Evolutionary conservation across 306 rosid species (phyloP).

Genomic region (Ammopiptanthus mongolicus): DNA sequence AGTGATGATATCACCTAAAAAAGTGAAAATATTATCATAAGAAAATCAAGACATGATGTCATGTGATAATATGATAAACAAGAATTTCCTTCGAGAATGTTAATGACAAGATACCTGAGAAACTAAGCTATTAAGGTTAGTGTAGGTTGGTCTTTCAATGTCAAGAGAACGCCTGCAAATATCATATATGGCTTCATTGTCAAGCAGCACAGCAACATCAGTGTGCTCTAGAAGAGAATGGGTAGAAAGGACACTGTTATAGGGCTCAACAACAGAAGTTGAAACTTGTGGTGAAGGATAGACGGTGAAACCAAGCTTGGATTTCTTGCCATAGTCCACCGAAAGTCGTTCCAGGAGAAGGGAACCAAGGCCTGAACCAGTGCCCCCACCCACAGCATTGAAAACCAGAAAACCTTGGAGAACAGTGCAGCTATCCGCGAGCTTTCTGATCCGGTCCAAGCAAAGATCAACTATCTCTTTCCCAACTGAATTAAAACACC

Average conservation of each 20-base stretch:
- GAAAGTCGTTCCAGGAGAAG: slow-evolving; percentile 74
- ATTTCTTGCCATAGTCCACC: slow-evolving; percentile 76
- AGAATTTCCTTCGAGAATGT: background rate
- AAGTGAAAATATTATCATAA: background rate
- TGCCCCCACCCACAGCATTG: slow-evolving; percentile 86
- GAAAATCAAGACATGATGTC: background rate
- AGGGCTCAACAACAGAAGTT: slow-evolving; percentile 84
- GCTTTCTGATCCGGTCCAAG: slow-evolving; percentile 73
- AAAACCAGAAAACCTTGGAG: slow-evolving; percentile 81
- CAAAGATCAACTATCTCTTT: slow-evolving; percentile 83
- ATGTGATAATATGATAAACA: background rate
- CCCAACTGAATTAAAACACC: slow-evolving; percentile 46
- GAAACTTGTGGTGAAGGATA: slow-evolving; percentile 86
- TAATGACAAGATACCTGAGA: slow-evolving; percentile 45
- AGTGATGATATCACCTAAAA: slow-evolving; percentile 64
- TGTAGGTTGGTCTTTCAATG: slow-evolving; percentile 77
- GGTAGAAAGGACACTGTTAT: slow-evolving; percentile 79
- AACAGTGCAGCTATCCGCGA: slow-evolving; percentile 84
- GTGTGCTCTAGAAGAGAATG: slow-evolving; percentile 82
- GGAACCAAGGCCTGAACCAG: slow-evolving; percentile 85
- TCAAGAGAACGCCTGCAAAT: slow-evolving; percentile 83
- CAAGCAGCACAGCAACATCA: slow-evolving; percentile 75
- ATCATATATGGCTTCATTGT: slow-evolving; percentile 75
- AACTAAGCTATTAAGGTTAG: slow-evolving; percentile 74
- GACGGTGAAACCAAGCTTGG: slow-evolving; percentile 80